These are phyloP conservation scores for Rhododendron griersonianum DNA, from an alignment of 148 eudicot genomes.

Conservation along the genomic window DNA sequence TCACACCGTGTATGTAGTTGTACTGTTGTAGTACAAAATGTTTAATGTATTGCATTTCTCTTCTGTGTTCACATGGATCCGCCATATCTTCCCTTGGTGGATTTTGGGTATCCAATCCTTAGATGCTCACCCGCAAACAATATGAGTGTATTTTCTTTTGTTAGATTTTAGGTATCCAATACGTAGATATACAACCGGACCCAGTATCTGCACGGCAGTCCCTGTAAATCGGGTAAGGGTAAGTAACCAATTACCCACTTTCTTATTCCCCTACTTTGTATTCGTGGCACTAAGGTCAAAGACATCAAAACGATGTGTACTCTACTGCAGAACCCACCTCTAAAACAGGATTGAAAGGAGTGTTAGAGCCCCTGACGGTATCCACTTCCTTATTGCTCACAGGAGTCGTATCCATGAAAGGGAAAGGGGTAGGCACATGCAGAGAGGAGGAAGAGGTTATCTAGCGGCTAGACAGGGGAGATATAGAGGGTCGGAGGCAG, in stretches of 20 bases:
- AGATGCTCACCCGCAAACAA: neutral
- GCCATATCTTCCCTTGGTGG: neutral
- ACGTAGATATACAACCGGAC: neutral
- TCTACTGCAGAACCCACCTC: neutral
- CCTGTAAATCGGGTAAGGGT: neutral
- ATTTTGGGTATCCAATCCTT: neutral
- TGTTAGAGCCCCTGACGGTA: neutral
- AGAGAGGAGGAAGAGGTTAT: neutral
- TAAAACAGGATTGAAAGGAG: neutral
- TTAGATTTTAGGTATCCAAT: neutral
- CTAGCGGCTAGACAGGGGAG: neutral
- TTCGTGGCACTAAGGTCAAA: neutral
- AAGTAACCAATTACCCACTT: neutral
- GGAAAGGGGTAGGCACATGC: neutral
- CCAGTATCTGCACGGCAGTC: neutral
- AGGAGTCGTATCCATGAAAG: neutral
- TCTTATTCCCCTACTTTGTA: neutral
- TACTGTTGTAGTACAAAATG: neutral
- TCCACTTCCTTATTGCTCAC: neutral
- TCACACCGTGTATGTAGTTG: neutral
- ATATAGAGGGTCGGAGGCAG: neutral
- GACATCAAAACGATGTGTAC: neutral
- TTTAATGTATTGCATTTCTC: neutral
- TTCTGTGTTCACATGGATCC: neutral
- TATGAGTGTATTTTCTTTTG: neutral